A percentile compares a stretch with the other conserved stretches of the same genome.
Evolutionary conservation across 495 filamentous ascomycete genomes (phyloP).

Genomic region (Aspergillus sclerotioniger): DNA sequence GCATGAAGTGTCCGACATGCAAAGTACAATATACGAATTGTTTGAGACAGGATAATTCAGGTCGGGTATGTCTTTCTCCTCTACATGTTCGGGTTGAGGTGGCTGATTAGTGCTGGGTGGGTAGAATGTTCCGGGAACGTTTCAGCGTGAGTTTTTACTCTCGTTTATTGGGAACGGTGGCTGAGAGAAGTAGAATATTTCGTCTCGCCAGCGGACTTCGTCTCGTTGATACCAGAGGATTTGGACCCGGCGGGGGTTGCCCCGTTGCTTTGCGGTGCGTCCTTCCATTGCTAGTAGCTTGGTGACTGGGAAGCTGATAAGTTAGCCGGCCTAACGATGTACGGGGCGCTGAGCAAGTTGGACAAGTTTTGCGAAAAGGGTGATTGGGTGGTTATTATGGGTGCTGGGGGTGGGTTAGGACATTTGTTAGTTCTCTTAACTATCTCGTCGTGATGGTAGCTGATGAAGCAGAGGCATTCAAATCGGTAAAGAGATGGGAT

Average conservation of each 20-base stretch:
- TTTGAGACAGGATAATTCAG: conserved; percentile 31
- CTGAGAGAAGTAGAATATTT: conserved; percentile 21
- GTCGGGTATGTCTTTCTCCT: conserved; percentile 13
- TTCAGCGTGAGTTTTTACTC: conserved; percentile 21
- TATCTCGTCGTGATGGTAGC: neutral
- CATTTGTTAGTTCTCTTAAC: conserved; percentile 16
- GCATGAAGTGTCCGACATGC: conserved; percentile 35
- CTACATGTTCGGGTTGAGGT: too few relatives aligned
- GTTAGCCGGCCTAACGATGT: conserved; percentile 31
- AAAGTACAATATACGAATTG: conserved; percentile 25
- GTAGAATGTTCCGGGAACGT: conserved; percentile 31
- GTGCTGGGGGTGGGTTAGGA: conserved; percentile 35
- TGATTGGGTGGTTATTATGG: conserved; percentile 33
- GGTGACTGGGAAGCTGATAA: conserved; percentile 9
- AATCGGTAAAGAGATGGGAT: conserved; percentile 19
- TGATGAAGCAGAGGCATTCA: conserved; percentile 12
- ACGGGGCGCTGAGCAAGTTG: conserved; percentile 27
- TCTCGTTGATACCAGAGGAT: conserved; percentile 27
- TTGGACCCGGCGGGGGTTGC: conserved; percentile 26
- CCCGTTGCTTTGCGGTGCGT: conserved; percentile 27
- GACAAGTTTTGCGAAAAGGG: conserved; percentile 24
- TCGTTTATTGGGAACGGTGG: too few relatives aligned
- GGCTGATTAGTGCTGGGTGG: neutral
- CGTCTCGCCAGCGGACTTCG: conserved; percentile 25
- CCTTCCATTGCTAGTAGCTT: neutral